These are phyloP conservation scores for Lippia alba DNA, from an alignment of 305 asterid genomes.

Conservation along the genomic window DNA sequence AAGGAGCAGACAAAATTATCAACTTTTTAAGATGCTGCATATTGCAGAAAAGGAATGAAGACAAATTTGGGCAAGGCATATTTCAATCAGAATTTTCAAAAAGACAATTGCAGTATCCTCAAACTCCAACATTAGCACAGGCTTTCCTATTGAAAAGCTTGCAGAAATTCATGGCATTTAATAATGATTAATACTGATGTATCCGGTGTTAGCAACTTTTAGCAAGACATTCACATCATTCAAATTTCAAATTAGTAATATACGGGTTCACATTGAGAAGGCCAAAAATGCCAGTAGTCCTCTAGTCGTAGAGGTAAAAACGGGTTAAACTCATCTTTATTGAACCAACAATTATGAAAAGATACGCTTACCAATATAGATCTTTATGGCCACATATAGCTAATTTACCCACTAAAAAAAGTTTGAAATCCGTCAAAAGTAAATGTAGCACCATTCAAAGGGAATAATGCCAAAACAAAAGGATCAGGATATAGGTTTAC, in stretches of 20 bases:
- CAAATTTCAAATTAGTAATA: background rate
- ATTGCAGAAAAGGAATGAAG: background rate
- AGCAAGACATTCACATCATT: constrained; percentile 1
- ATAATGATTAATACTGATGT: background rate
- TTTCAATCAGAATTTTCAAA: background rate
- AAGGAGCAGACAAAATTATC: background rate
- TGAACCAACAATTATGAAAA: constrained; percentile 3
- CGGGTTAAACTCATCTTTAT: background rate
- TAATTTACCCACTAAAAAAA: background rate
- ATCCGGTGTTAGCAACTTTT: background rate
- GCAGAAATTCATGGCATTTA: constrained; percentile 13
- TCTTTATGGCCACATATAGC: constrained; percentile 16
- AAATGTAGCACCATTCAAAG: constrained; percentile 12
- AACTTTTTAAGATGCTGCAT: constrained; percentile 12
- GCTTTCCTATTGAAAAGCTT: background rate
- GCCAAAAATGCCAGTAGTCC: constrained; percentile 11
- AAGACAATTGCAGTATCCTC: background rate
- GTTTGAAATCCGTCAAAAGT: constrained; percentile 19
- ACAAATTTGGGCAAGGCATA: constrained; percentile 7
- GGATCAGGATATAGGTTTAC: constrained; percentile 40
- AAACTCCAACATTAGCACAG: background rate
- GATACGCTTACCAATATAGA: constrained; percentile 15
- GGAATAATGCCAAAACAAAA: no score
- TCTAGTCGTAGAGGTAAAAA: constrained; percentile 12
- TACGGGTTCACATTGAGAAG: background rate